phyloP scores from a whole-genome alignment of 305 asterid genomes.

The Withania somnifera region DNA sequence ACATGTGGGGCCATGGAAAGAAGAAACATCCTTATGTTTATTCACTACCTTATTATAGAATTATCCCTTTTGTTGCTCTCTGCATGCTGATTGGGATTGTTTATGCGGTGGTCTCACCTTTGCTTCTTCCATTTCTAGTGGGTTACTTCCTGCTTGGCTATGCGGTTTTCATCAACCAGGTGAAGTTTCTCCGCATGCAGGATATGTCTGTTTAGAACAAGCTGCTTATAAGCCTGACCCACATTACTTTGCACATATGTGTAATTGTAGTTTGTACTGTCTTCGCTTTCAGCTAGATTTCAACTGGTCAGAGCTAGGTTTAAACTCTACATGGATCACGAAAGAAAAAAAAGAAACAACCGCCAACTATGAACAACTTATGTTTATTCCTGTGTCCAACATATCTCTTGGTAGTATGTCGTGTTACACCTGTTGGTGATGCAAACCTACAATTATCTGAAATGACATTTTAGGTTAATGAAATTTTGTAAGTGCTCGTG shows the following conservation, averaged over 20 bases:
- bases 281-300: background rate
- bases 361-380: background rate
- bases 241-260: background rate
- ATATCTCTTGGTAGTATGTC: background rate
- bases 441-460: background rate
- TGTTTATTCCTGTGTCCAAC: background rate
- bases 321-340: background rate
- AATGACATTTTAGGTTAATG: background rate
- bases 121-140: conserved; percentile 76
- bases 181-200: conserved; percentile 11
- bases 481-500: background rate
- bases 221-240: background rate
- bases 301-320: background rate
- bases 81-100: conserved; percentile 80
- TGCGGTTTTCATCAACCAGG: conserved; percentile 83
- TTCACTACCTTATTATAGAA: conserved; percentile 70
- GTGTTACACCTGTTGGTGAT: background rate
- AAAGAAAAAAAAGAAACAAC: background rate
- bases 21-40: conserved; percentile 59
- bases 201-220: background rate
- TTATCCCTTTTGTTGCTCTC: conserved; percentile 63
- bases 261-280: background rate
- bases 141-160: conserved; percentile 86
- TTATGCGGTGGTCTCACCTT: conserved; percentile 84
- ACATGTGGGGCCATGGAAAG: conserved; percentile 59